Percentiles rank a stretch among this genome's conserved stretches.
phyloP scores from a whole-genome alignment of 805 yeast genomes.

The Pichia heedii region DNA sequence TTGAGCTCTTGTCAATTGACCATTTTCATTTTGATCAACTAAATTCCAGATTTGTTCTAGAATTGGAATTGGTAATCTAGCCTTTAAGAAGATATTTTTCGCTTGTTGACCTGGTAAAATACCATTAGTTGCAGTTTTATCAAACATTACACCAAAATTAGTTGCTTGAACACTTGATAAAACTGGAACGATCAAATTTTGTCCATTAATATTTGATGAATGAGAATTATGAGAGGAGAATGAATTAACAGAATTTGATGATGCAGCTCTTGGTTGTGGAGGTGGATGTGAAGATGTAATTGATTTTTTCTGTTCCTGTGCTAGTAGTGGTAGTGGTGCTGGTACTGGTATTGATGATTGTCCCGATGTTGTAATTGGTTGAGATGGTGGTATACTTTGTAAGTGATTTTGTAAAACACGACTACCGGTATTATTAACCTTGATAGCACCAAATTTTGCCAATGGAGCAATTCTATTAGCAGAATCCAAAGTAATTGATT shows the following conservation, averaged over 20 bases:
- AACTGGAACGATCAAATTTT: slow-evolving; percentile 36
- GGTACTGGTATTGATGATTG: too few relatives aligned
- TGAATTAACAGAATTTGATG: slow-evolving; percentile 23
- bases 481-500: slow-evolving; percentile 42
- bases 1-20: slow-evolving; percentile 62
- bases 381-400: slow-evolving; percentile 9
- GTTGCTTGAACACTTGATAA: slow-evolving; percentile 50
- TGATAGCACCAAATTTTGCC: slow-evolving; percentile 45
- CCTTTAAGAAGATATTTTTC: slow-evolving; percentile 78
- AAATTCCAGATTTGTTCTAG: slow-evolving; percentile 85
- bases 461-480: slow-evolving; percentile 50
- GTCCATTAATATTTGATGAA: slow-evolving; percentile 1
- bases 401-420: slow-evolving; percentile 15
- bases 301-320: too few relatives aligned
- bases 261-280: slow-evolving; percentile 28
- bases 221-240: slow-evolving; percentile 21
- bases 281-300: too few relatives aligned
- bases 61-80: slow-evolving; percentile 67
- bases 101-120: slow-evolving; percentile 69
- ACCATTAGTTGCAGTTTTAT: slow-evolving; percentile 52
- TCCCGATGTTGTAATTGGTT: not conserved
- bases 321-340: too few relatives aligned
- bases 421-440: slow-evolving; percentile 29
- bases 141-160: slow-evolving; percentile 63
- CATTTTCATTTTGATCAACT: slow-evolving; percentile 69